These are phyloP conservation scores for Calocybe indica DNA, from an alignment of 768 basidiomycete genomes.

Conservation along the genomic window DNA sequence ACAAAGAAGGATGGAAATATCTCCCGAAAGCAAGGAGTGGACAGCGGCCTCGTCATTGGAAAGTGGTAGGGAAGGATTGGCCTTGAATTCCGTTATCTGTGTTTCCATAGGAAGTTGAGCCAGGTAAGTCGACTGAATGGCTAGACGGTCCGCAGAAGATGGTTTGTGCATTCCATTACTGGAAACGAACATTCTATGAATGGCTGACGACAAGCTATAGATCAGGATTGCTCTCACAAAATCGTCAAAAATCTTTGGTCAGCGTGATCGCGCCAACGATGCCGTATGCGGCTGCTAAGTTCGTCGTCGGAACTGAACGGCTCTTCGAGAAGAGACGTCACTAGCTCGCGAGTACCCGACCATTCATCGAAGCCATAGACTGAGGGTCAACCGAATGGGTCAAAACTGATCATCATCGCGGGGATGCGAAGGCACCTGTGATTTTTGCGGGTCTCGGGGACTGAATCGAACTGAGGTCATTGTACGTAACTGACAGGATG, in stretches of 20 bases:
- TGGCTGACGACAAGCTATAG: conserved; percentile 9
- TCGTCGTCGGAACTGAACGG: conserved; percentile 53
- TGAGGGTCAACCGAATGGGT: conserved; percentile 15
- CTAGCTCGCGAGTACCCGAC: conserved; percentile 49
- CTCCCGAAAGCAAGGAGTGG: conserved; percentile 34
- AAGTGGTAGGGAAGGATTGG: conserved; percentile 10
- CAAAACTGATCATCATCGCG: background rate
- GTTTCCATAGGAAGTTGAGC: conserved; percentile 47
- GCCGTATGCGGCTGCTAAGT: conserved; percentile 35
- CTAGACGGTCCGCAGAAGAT: conserved; percentile 6
- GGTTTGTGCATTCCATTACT: conserved; percentile 1
- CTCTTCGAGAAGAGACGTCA: conserved; percentile 67
- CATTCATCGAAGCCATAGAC: conserved; percentile 55
- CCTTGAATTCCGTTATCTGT: conserved; percentile 37
- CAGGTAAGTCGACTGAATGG: conserved; percentile 46
- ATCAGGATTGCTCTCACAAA: conserved; percentile 25
- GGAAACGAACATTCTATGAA: too few species aligned
- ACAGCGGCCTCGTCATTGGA: conserved; percentile 6
- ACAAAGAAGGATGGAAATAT: conserved; percentile 58
- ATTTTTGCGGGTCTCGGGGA: conserved; percentile 34
- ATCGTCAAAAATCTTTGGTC: conserved; percentile 27
- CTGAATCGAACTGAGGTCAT: conserved; percentile 24
- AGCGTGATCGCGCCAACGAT: conserved; percentile 38
- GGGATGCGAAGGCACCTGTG: conserved; percentile 23
- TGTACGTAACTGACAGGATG: conserved; percentile 30